These are phyloP conservation scores for Fusarium redolens DNA, from an alignment of 2,329 filamentous ascomycete species.

Conservation along the genomic window DNA sequence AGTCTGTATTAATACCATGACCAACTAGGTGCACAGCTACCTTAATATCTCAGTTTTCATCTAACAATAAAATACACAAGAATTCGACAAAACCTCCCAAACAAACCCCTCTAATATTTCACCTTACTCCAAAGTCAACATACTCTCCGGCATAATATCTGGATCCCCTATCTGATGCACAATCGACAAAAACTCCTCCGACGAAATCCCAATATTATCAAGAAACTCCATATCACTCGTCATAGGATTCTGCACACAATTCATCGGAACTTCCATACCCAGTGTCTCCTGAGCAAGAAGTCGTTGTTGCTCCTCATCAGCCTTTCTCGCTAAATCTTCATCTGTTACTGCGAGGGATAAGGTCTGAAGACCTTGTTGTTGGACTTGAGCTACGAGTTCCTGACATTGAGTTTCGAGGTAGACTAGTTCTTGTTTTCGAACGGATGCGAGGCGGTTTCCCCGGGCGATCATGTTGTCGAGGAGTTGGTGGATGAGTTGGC, in stretches of 20 bases:
- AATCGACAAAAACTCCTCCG: conserved; percentile 52
- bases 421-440: conserved; percentile 49
- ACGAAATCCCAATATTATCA: conserved; percentile 53
- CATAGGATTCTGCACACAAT: conserved; percentile 12
- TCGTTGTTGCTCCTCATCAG: conserved; percentile 6
- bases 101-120: not conserved
- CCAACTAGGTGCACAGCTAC: too few species aligned
- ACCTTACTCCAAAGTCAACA: conserved; percentile 29
- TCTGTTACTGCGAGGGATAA: conserved; percentile 34
- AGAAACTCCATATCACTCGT: conserved; percentile 48
- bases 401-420: conserved; percentile 46
- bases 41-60: too few species aligned
- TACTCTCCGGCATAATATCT: conserved; percentile 35
- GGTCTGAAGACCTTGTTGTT: conserved; percentile 44
- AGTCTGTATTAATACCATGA: too few species aligned
- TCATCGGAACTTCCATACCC: not conserved
- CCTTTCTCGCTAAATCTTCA: conserved; percentile 6
- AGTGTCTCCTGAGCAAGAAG: not conserved
- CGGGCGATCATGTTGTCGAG: conserved; percentile 50
- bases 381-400: conserved; percentile 41
- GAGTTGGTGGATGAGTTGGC: conserved; percentile 42
- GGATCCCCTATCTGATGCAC: conserved; percentile 50
- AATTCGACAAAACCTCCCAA: accelerated
- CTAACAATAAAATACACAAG: too few species aligned
- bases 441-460: conserved; percentile 49